These are phyloP conservation scores for Colletotrichum truncatum DNA, from an alignment of 2,329 filamentous ascomycete species.

Conservation along the genomic window DNA sequence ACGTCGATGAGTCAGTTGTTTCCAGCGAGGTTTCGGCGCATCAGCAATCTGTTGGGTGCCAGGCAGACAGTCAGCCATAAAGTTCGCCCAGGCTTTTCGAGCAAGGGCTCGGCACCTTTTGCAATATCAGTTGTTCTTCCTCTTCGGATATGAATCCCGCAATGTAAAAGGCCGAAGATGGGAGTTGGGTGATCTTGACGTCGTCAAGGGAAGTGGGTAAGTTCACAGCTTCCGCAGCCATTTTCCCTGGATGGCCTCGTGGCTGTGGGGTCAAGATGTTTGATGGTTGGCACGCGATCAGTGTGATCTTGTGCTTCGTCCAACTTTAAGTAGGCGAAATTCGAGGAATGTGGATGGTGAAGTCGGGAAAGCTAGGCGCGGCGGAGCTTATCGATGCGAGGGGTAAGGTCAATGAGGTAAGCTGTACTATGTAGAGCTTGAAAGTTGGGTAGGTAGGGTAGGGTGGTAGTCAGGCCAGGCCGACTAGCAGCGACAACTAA, in stretches of 20 bases:
- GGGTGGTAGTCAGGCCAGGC: no score
- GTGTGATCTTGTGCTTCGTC: not conserved
- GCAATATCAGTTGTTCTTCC: slow-evolving; percentile 77
- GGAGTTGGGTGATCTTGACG: slow-evolving; percentile 63
- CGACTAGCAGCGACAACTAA: not conserved
- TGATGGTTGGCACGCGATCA: not conserved
- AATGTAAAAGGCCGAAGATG: slow-evolving; percentile 81
- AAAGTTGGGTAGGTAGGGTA: slow-evolving; percentile 10
- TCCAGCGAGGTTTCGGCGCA: slow-evolving; percentile 83
- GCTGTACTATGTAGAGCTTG: slow-evolving; percentile 11
- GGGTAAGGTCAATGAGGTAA: not conserved
- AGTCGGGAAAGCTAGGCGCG: not conserved
- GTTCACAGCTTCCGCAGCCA: slow-evolving; percentile 10
- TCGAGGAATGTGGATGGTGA: not conserved
- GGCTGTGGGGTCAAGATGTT: not conserved
- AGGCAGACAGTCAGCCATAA: slow-evolving; percentile 41
- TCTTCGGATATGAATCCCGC: slow-evolving; percentile 81
- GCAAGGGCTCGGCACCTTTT: slow-evolving; percentile 64
- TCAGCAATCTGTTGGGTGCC: slow-evolving; percentile 64
- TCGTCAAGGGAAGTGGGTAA: slow-evolving; percentile 60
- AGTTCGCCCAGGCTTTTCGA: not conserved
- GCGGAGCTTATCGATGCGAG: slow-evolving; percentile 15
- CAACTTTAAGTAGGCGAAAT: slow-evolving; percentile 1
- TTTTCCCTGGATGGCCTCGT: not conserved
- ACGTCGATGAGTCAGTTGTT: slow-evolving; percentile 84